These are phyloP conservation scores for Acacia confusa DNA, from an alignment of 306 rosid genomes.

Conservation along the genomic window DNA sequence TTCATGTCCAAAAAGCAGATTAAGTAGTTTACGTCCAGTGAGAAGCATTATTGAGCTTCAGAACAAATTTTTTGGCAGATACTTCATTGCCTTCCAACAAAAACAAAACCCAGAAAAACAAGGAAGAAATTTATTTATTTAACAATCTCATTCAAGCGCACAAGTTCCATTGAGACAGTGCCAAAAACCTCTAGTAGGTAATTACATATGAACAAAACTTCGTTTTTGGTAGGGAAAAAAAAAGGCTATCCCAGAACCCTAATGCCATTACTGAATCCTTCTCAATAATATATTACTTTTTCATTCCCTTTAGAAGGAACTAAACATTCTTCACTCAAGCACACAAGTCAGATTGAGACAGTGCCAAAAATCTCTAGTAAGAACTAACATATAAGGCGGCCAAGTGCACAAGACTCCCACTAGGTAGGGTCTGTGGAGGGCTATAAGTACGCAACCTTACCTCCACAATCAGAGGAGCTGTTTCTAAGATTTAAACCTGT, in stretches of 20 bases:
- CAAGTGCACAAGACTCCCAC: no score
- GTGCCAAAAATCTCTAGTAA: not conserved
- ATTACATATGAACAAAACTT: not conserved
- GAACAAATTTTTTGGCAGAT: slow-evolving; percentile 1
- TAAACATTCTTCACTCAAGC: not conserved
- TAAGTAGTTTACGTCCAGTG: not conserved
- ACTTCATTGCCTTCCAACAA: not conserved
- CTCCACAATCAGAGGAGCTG: no score
- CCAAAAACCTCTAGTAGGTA: not conserved
- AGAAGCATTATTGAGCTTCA: not conserved
- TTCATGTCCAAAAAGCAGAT: not conserved
- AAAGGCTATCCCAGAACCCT: not conserved
- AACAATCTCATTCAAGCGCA: not conserved
- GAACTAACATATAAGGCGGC: not conserved
- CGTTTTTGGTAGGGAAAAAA: not conserved
- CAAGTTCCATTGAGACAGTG: not conserved
- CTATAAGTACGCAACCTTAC: no score
- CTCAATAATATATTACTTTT: not conserved
- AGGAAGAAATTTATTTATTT: not conserved
- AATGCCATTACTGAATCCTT: not conserved
- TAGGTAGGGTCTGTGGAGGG: no score
- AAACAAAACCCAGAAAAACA: not conserved
- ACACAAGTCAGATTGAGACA: not conserved
- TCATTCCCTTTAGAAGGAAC: not conserved
- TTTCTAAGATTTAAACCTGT: no score